These are phyloP conservation scores for Copromyces sp. DNA, from an alignment of 495 filamentous ascomycete genomes.

Conservation along the genomic window DNA sequence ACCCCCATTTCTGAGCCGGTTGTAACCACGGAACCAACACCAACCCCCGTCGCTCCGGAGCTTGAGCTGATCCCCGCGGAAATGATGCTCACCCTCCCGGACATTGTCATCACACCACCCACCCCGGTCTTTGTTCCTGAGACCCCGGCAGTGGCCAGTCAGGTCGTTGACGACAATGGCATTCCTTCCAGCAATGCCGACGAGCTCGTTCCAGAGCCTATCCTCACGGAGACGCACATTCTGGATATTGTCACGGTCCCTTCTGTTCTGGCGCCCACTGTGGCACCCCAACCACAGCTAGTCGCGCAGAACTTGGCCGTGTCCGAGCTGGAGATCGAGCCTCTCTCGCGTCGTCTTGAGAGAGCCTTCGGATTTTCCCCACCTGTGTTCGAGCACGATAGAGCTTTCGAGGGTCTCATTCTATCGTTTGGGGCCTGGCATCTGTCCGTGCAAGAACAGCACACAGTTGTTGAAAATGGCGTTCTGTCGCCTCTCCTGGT, in stretches of 20 bases:
- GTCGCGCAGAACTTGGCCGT: neutral
- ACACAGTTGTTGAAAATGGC: neutral
- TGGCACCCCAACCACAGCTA: neutral
- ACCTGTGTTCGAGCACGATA: too few species aligned
- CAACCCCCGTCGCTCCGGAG: neutral
- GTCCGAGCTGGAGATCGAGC: neutral
- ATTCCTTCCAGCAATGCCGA: neutral
- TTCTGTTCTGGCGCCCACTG: neutral
- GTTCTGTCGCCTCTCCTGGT: neutral
- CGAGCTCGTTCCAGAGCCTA: neutral
- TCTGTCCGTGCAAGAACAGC: neutral
- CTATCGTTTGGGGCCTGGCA: neutral
- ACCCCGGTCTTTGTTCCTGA: neutral
- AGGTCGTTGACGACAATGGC: neutral
- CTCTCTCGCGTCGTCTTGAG: neutral
- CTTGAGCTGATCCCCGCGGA: neutral
- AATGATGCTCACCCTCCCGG: neutral
- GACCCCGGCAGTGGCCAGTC: neutral
- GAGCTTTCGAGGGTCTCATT: too few species aligned
- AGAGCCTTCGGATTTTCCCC: too few species aligned
- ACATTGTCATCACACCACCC: neutral
- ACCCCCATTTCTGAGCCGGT: neutral
- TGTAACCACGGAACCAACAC: neutral
- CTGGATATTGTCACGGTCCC: neutral
- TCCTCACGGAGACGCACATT: neutral